Evolutionary conservation across 805 yeast genomes (phyloP), one percentile per base, ranked within the genome.

Genomic region (Barnettozyma siamensis): DNA sequence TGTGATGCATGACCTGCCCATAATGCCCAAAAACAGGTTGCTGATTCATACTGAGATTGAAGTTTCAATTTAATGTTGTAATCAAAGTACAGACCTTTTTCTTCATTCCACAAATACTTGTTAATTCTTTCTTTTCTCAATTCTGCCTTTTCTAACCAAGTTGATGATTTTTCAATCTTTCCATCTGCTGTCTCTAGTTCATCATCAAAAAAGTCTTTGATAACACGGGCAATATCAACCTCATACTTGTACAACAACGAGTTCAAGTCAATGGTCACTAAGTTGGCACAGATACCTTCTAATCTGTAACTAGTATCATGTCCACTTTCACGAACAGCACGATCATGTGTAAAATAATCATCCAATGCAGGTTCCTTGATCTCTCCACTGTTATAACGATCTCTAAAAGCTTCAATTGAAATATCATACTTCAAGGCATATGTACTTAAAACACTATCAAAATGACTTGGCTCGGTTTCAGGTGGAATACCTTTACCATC

Each of bases 281-380:
- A 66, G 58, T 84, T 69, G 0, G 96, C 96, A 62, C 96, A 88
- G 33, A 78, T 75, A 30, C 95, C 95, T 63, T 89, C 96, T 40
- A 93, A 68, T 54, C 99, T 71, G 56, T 89, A 88, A 2, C 91
- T 72, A 0, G 98, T 93, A 59, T 91, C 99, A 59, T 93, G 98
- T 1, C 99, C 99, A 26, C 93, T 81, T 63, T 91, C 99, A 58
- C 99, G 76, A 10, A 91, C 95, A 1, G 95, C 97, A 44, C 97
- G 71, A 60, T 91, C 99, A 57, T 91, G 96, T 37, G 85, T 61
- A 59, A 91, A 86, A 59, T 86, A 91, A 47, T 78, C 88, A 55
- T 93, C 98, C 45, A 91, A 69, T n/a, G 69, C 78, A 1, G 95
- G 94, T 55, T 87, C 96, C 4, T 64, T 45, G 16, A 91, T 70